phyloP scores from a whole-genome alignment of 495 filamentous ascomycete species.

The Penicillium mononematosum region DNA sequence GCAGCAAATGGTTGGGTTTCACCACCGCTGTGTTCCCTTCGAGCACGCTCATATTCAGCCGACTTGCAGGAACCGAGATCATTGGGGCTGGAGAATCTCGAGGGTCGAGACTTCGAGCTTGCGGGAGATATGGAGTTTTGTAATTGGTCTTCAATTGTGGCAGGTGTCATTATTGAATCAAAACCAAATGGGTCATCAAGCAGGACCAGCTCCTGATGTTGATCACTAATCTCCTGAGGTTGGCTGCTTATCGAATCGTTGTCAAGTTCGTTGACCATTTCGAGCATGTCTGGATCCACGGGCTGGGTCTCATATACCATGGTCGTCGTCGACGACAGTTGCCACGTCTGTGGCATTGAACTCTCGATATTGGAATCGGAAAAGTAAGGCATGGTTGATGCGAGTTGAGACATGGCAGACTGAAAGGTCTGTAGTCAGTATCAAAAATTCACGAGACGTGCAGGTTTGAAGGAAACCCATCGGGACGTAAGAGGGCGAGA shows the following conservation, averaged over 20 bases:
- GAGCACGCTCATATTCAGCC: background rate
- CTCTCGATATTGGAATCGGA: background rate
- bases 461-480: background rate
- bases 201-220: background rate
- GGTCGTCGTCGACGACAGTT: background rate
- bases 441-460: background rate
- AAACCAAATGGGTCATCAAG: background rate
- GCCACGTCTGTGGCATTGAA: background rate
- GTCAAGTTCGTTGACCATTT: background rate
- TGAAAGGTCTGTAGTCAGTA: background rate
- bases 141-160: background rate
- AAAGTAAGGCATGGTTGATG: background rate
- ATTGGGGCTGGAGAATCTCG: background rate
- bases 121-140: background rate
- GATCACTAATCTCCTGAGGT: background rate
- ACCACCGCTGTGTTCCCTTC: background rate
- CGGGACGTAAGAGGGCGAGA: background rate
- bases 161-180: background rate
- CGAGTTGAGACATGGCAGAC: background rate
- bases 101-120: background rate
- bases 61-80: background rate
- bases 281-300: background rate
- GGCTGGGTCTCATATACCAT: background rate
- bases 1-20: background rate
- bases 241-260: background rate